Evolutionary conservation across 1,284 basidiomycete genomes (phyloP).

Genomic region (Lignosus rhinocerotis): DNA sequence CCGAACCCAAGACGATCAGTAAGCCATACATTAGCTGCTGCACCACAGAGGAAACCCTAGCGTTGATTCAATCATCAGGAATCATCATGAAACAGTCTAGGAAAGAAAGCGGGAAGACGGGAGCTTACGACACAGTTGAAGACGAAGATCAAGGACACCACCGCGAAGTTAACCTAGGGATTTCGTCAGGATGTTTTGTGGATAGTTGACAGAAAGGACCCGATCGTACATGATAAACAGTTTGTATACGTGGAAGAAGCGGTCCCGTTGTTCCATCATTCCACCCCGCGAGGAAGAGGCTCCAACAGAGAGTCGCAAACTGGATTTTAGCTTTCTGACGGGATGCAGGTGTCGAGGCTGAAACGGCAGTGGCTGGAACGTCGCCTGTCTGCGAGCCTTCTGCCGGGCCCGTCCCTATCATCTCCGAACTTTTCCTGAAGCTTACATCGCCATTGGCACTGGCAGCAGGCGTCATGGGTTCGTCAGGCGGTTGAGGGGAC

Average conservation of each 20-base stretch:
- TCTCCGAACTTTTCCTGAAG: conserved; percentile 8
- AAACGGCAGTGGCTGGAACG: conserved; percentile 2
- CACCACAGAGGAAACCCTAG: conserved; percentile 50
- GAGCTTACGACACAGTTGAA: conserved; percentile 48
- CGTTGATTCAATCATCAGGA: not conserved
- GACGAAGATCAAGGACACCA: conserved; percentile 60
- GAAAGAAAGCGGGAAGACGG: not conserved
- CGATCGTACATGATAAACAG: conserved; percentile 46
- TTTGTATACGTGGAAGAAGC: conserved; percentile 55
- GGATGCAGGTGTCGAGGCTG: conserved; percentile 12
- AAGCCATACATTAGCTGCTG: conserved; percentile 50
- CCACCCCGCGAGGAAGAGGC: conserved; percentile 54
- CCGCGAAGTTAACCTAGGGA: conserved; percentile 40
- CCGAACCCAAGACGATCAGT: conserved; percentile 58
- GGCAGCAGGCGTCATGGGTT: conserved; percentile 4
- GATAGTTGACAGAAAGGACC: not conserved
- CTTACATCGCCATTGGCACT: not conserved
- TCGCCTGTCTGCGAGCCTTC: conserved; percentile 5
- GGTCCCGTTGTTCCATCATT: conserved; percentile 64
- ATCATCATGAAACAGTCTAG: not conserved
- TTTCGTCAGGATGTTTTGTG: not conserved
- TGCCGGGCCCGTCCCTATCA: not conserved
- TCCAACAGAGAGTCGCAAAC: conserved; percentile 42
- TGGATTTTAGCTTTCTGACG: conserved; percentile 34
- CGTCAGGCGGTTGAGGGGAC: conserved; percentile 16